Base-by-base conservation (phyloP, 2,329 filamentous ascomycete species). In the Penicillium frequentans region DNA sequence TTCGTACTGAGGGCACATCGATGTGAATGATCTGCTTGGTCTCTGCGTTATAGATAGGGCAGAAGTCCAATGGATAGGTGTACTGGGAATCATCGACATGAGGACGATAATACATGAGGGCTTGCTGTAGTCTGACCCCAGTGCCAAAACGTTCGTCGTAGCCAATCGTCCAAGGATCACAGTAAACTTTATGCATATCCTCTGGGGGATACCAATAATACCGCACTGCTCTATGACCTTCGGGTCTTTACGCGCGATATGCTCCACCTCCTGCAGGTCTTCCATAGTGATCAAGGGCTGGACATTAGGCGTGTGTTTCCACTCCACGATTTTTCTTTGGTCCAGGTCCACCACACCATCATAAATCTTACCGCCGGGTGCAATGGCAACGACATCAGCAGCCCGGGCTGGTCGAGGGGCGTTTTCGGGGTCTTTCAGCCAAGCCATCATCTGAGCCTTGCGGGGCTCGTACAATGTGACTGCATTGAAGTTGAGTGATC, bases 171-270 rank as follows among this genome's bases (percentile, higher is more conserved):
- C 93, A 97, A 11, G 91, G 91, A 72, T 97, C 93, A 75, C 92
- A 96, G 79, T 96, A 96, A 48, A 97, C 90, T 77, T 96, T 96
- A 80, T 95, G 80, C 93, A 97, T 96, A 59, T 96, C 90, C 64
- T 90, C 83, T 55, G 82, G 82, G 90, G 85, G 58, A 97, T 90
- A 1, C 93, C 93, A 57, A 91, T 84, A 58, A 96, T 84, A 7
- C 84, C 84, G 69, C 93, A 97, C 74, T 96, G 92, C 75, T 96
- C 91, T 64, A 96, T 95, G 58, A 96, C 91, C 67, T 89, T 90
- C 14, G 90, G 85, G 70, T 96, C 91, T 66, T 86, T 87, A 63
- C 92, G 85, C 58, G 86, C 85, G 46, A 93, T 77, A 55, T 84
- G 81, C 75, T 97, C 93, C 1, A 96, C 92, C 54, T 86, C 82